Conservation (phyloP, 23 red algal species). For the Chondrus crispus region DNA sequence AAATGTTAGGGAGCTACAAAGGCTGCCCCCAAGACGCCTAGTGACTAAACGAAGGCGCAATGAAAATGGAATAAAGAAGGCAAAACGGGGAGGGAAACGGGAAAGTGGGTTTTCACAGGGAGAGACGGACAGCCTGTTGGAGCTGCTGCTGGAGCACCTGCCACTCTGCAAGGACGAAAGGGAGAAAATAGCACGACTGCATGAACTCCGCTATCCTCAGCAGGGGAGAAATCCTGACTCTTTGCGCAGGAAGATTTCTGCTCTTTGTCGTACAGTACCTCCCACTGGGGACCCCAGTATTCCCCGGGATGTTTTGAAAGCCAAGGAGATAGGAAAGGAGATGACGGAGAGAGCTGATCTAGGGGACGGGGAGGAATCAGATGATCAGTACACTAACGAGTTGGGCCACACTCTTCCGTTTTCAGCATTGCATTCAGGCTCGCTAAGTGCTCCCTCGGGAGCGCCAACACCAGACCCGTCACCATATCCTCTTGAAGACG, state of each 20-base stretch:
- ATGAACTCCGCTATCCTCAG: background rate
- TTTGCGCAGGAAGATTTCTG: background rate
- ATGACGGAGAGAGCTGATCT: background rate
- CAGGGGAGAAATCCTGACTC: background rate
- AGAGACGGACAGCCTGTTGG: background rate
- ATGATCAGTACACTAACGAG: background rate
- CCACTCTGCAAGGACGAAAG: background rate
- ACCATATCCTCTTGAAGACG: background rate
- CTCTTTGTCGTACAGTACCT: background rate
- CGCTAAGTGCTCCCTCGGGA: too few relatives aligned
- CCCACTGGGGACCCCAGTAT: background rate
- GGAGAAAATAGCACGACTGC: background rate
- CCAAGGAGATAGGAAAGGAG: background rate
- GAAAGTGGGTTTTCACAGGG: background rate
- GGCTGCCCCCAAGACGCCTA: too few relatives aligned
- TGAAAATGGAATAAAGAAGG: too few relatives aligned
- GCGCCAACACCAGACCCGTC: background rate
- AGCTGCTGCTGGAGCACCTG: background rate
- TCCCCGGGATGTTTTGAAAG: background rate
- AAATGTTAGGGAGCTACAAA: too few relatives aligned
- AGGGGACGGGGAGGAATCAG: background rate
- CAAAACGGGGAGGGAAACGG: background rate
- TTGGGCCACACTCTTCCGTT: background rate
- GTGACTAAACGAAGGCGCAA: too few relatives aligned
- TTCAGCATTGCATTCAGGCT: background rate